phyloP scores from a whole-genome alignment of 257 asterid genomes.

The Ilex asprella region DNA sequence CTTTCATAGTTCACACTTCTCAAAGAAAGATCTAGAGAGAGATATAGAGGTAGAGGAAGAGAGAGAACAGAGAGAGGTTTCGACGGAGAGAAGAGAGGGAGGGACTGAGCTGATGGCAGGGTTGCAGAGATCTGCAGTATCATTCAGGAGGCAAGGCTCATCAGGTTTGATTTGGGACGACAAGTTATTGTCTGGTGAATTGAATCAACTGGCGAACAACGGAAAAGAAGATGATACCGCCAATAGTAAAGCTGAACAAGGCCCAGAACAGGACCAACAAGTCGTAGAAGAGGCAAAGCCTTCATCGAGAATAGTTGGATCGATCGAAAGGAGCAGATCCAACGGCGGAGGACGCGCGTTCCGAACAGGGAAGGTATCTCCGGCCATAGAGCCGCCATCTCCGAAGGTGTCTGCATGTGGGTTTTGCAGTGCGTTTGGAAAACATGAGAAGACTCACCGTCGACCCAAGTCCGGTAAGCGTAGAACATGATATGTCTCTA shows the following conservation, averaged over 20 bases:
- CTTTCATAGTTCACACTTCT: neutral
- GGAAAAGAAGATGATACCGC: constrained; percentile 12
- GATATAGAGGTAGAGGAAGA: too few relatives aligned
- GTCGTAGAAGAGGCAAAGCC: neutral
- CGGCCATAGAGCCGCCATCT: constrained; percentile 45
- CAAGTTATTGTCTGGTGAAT: constrained; percentile 46
- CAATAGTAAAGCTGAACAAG: constrained; percentile 5
- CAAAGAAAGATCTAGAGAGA: too few relatives aligned
- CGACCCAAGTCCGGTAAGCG: constrained; percentile 33
- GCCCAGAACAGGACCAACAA: neutral
- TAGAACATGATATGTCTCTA: neutral
- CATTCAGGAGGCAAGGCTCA: constrained; percentile 56
- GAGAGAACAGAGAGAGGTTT: too few relatives aligned
- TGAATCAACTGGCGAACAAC: constrained; percentile 25
- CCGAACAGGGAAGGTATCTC: constrained; percentile 33
- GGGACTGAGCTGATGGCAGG: constrained; percentile 42
- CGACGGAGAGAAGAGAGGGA: too few relatives aligned
- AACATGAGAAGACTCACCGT: constrained; percentile 24
- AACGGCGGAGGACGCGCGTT: constrained; percentile 30
- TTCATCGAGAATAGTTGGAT: neutral
- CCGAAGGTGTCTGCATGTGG: constrained; percentile 48
- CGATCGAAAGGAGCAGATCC: constrained; percentile 35
- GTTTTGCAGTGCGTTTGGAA: constrained; percentile 33
- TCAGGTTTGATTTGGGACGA: constrained; percentile 80
- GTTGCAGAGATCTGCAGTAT: constrained; percentile 69